A percentile compares a stretch with the other conserved stretches of the same genome.
Conservation (phyloP, 169 alveolate genomes). For the Plasmodium billcollinsi region DNA sequence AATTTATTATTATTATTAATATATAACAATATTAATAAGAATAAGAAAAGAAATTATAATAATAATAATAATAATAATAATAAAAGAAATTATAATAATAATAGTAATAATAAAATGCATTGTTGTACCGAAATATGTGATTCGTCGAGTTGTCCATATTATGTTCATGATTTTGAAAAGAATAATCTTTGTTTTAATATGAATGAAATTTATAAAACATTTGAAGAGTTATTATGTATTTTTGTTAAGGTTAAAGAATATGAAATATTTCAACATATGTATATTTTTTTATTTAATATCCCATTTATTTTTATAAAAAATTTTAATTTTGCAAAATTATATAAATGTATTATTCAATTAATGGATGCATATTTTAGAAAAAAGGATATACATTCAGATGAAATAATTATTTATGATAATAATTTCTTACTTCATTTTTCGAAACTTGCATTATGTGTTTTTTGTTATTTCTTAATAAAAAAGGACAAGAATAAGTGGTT, state of each 20-base stretch:
- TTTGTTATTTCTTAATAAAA: constrained; percentile 26
- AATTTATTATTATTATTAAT: constrained; percentile 34
- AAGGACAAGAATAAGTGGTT: constrained; percentile 39
- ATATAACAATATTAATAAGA: constrained; percentile 3
- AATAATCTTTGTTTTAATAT: neutral
- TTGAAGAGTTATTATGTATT: constrained; percentile 24
- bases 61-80: neutral
- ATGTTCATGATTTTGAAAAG: too few species aligned
- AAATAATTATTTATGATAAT: constrained; percentile 51
- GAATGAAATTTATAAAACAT: constrained; percentile 13
- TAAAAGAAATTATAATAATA: neutral
- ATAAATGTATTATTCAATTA: constrained; percentile 14
- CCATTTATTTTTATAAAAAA: constrained; percentile 37
- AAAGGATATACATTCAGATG: constrained; percentile 1
- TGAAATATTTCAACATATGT: constrained; percentile 61
- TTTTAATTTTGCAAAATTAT: constrained; percentile 54
- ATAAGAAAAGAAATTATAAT: neutral
- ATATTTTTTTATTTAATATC: constrained; percentile 45
- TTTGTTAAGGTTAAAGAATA: constrained; percentile 32
- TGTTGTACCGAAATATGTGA: too few species aligned
- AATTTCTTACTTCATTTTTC: constrained; percentile 32
- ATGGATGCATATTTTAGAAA: constrained; percentile 28
- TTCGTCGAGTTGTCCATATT: too few species aligned
- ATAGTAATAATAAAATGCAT: neutral
- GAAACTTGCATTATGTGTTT: constrained; percentile 48